phyloP scores from a whole-genome alignment of 306 rosid genomes.

The Lathyrus aphaca region DNA sequence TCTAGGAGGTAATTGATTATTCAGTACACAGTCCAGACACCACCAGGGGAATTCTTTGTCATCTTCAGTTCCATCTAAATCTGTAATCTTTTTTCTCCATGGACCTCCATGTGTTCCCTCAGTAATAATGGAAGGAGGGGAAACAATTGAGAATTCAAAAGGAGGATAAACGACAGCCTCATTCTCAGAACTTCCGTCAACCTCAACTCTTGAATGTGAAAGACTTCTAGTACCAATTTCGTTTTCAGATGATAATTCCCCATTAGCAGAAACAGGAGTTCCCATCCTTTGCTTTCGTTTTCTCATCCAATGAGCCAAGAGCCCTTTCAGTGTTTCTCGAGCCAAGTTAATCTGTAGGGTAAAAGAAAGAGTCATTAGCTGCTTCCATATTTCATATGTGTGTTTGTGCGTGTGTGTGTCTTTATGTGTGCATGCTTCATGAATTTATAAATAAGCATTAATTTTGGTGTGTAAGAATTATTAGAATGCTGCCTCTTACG shows the following conservation, averaged over 20 bases:
- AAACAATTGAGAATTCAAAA: constrained; percentile 77
- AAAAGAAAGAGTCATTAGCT: constrained; percentile 22
- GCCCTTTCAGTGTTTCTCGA: constrained; percentile 96
- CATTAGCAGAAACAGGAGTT: constrained; percentile 74
- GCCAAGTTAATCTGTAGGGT: constrained; percentile 84
- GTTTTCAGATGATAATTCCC: constrained; percentile 77
- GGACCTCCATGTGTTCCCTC: constrained; percentile 97
- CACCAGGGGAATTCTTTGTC: constrained; percentile 93
- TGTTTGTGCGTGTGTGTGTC: background rate
- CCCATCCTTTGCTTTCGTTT: constrained; percentile 82
- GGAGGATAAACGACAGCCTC: constrained; percentile 92
- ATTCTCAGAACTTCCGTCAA: constrained; percentile 73
- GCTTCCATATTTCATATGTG: background rate
- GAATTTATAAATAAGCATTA: constrained; percentile 9
- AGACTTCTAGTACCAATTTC: constrained; percentile 70
- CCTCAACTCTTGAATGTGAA: constrained; percentile 78
- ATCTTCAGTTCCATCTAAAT: constrained; percentile 91
- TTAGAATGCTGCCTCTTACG: constrained; percentile 1
- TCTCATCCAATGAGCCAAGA: constrained; percentile 85
- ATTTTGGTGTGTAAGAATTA: constrained; percentile 19
- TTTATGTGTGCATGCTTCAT: background rate
- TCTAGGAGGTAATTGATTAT: constrained; percentile 90
- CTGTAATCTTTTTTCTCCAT: constrained; percentile 90
- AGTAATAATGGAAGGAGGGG: constrained; percentile 89
- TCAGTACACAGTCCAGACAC: constrained; percentile 89